A percentile compares a stretch with the other conserved stretches of the same genome.
Evolutionary conservation across 208 protist genomes (phyloP).

Genomic region (Naegleria gruberi): DNA sequence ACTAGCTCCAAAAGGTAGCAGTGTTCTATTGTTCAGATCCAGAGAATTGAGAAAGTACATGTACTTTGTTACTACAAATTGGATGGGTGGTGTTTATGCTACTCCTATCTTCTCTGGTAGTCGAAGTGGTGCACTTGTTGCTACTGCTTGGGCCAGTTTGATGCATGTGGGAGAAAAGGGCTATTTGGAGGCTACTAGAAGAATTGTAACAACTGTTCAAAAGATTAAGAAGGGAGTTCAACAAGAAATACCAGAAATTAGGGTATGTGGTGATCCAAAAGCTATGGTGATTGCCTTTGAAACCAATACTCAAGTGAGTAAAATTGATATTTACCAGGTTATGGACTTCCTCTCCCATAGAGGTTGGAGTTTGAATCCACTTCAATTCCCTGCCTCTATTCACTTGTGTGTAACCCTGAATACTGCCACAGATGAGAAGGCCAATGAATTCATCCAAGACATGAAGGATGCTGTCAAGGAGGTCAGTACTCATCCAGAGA

Average conservation of each 20-base stretch:
- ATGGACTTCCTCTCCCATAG: neutral
- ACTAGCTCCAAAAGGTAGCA: constrained; percentile 92
- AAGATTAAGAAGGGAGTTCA: neutral
- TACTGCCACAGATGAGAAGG: neutral
- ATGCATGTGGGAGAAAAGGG: constrained; percentile 69
- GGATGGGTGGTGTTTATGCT: constrained; percentile 96
- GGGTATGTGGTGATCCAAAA: neutral
- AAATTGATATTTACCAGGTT: neutral
- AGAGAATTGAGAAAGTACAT: constrained; percentile 76
- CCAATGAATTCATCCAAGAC: neutral
- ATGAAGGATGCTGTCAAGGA: neutral
- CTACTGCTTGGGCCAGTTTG: constrained; percentile 89
- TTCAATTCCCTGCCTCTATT: neutral
- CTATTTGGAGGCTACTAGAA: neutral
- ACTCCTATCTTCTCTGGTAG: constrained; percentile 87
- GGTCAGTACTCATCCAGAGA: neutral
- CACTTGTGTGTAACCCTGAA: constrained; percentile 1
- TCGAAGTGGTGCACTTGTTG: constrained; percentile 84
- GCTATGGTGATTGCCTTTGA: neutral
- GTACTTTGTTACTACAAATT: constrained; percentile 87
- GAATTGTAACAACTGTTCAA: neutral
- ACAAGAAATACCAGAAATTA: neutral
- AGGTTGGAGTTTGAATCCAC: neutral
- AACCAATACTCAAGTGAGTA: neutral
- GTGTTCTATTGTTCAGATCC: constrained; percentile 81